Base-by-base conservation (phyloP, 2,329 filamentous ascomycete genomes). In the Chalaropsis ovoidea region DNA sequence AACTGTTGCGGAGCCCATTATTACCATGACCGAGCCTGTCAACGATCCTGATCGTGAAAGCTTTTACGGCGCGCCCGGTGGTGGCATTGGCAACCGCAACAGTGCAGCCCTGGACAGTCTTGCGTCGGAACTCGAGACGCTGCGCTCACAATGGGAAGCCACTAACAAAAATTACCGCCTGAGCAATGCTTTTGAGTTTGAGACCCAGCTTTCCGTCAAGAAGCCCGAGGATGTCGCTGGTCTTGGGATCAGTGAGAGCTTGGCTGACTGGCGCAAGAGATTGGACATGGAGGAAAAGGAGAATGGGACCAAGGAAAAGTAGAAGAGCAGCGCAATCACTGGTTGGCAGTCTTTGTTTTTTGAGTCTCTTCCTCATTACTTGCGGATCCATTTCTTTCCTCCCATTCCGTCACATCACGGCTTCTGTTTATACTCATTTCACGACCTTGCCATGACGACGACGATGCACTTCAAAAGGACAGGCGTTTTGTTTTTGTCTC, bases 131-230 rank as follows among this genome's bases (percentile, higher is more conserved):
- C 84, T 99, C 7, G 94, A 99, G 74, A 88, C 89, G 13, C 80
- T 99, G 61, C 85, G 93, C 63, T 89, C 81, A 63, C 92, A 96
- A 71, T 99, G 94, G 94, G 91, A 97, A 77, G 90, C 87, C 47
- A 96, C 91, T 13, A 96, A 93, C 77, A 94, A 95, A 76, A 95
- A 90, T 72, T 96, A 97, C 75, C 87, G 94, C 27, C 78, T 96
- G 56, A 95, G 90, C 75, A 92, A 87, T 72, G 86, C 88, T 63
- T 95, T 95, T 71, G 92, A 96, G 73, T 92, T 95, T 71, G 92
- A 96, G 66, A 78, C 71, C 5, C 71, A 75, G 35, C 70, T 69
- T 42, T 66, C 65, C 61, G 60, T 65, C 22, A 79, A 78, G 69
- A 77, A 77, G 62, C 75, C 78, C 22, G 78, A 80, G 47, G 78